Conservation (phyloP, 2,329 filamentous ascomycete species). For the Hypoxylon sp. region DNA sequence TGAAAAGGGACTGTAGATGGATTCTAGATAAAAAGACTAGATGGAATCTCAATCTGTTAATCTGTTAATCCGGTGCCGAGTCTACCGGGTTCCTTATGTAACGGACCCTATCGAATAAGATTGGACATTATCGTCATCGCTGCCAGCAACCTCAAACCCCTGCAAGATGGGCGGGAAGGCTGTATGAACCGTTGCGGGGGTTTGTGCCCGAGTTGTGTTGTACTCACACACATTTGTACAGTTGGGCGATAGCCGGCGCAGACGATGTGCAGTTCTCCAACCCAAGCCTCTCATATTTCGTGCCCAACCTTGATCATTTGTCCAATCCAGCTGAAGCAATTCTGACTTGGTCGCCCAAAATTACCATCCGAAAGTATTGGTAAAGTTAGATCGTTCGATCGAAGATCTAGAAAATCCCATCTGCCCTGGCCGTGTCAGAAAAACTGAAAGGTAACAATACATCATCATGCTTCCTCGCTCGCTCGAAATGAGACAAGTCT, state of each 20-base stretch:
- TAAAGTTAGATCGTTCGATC: constrained; percentile 31
- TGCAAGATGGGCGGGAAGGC: constrained; percentile 8
- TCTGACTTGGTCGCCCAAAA: constrained; percentile 38
- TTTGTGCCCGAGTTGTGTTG: constrained; percentile 35
- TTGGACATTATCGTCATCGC: constrained; percentile 11
- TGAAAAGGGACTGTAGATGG: neutral
- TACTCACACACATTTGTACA: constrained; percentile 30
- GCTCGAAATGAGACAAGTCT: constrained; percentile 42
- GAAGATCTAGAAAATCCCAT: constrained; percentile 35
- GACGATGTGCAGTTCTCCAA: constrained; percentile 35
- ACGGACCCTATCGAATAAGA: constrained; percentile 19
- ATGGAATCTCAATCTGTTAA: constrained; percentile 19
- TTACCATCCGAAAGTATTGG: constrained; percentile 29
- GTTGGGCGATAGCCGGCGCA: constrained; percentile 37
- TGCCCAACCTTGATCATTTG: constrained; percentile 37
- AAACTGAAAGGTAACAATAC: constrained; percentile 36
- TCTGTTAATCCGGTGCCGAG: constrained; percentile 15
- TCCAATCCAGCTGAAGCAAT: constrained; percentile 34
- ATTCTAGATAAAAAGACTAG: constrained; percentile 24
- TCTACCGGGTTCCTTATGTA: neutral
- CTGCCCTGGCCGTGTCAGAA: constrained; percentile 28
- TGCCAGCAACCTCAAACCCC: constrained; percentile 12
- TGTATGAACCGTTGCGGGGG: constrained; percentile 38
- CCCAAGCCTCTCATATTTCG: constrained; percentile 34
- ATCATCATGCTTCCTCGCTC: constrained; percentile 35